A percentile compares a stretch with the other conserved stretches of the same genome.
These are phyloP conservation scores for Albatrellus ellisii DNA, from an alignment of 768 basidiomycete species.

Conservation along the genomic window DNA sequence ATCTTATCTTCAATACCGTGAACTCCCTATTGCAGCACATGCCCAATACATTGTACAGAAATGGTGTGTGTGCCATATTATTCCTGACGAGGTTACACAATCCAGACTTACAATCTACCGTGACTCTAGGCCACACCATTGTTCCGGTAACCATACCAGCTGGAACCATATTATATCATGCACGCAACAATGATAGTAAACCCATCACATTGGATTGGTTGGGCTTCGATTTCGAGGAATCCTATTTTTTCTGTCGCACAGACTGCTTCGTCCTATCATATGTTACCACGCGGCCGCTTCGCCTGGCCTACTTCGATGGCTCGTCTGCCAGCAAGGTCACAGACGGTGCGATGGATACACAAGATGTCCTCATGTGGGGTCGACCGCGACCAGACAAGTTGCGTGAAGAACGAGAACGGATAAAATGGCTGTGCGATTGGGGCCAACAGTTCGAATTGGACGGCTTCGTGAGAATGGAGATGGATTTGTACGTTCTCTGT, in stretches of 20 bases:
- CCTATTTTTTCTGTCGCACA: slow-evolving; percentile 24
- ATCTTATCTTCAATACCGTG: slow-evolving; percentile 23
- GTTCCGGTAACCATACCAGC: slow-evolving; percentile 22
- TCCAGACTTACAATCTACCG: slow-evolving; percentile 7
- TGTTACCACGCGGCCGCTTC: slow-evolving; percentile 17
- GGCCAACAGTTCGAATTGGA: slow-evolving; percentile 28
- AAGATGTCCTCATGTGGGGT: slow-evolving; percentile 1
- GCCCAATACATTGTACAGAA: slow-evolving; percentile 24
- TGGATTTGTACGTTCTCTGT: slow-evolving; percentile 3
- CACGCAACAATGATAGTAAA: slow-evolving; percentile 10
- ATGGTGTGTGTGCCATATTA: slow-evolving; percentile 20
- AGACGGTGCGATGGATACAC: background rate
- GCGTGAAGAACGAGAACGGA: slow-evolving; percentile 21
- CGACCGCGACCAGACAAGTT: background rate
- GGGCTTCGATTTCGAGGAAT: slow-evolving; percentile 24
- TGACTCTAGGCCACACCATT: slow-evolving; percentile 15
- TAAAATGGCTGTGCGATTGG: slow-evolving; percentile 30
- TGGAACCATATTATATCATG: slow-evolving; percentile 27
- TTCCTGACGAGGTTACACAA: slow-evolving; percentile 7
- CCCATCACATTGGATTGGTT: slow-evolving; percentile 22
- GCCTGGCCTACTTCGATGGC: slow-evolving; percentile 22
- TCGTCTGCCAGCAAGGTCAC: slow-evolving; percentile 18
- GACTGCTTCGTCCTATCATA: slow-evolving; percentile 5
- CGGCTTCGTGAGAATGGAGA: slow-evolving; percentile 30
- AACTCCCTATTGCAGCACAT: slow-evolving; percentile 23